Evolutionary conservation across 2,329 filamentous ascomycete genomes (phyloP).

Genomic region (Colletotrichum lupini): DNA sequence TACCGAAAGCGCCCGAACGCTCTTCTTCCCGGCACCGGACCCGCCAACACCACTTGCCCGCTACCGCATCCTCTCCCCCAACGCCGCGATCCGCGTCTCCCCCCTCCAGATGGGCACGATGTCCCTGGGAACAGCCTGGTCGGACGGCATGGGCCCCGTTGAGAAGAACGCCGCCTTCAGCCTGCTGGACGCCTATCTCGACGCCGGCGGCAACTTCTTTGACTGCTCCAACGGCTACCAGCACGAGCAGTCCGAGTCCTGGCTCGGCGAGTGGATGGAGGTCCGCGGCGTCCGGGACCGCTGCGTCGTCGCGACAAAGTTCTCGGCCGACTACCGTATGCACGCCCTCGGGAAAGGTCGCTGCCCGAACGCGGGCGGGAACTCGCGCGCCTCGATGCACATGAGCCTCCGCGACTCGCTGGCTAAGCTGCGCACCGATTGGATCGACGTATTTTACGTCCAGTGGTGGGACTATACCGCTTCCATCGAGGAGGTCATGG

Average conservation of each 20-base stretch:
- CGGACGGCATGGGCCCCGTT: slow-evolving; percentile 60
- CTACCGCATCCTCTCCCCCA: slow-evolving; percentile 59
- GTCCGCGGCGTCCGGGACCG: slow-evolving; percentile 60
- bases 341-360: slow-evolving; percentile 50
- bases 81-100: slow-evolving; percentile 61
- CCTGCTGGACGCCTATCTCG: slow-evolving; percentile 67
- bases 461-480: slow-evolving; percentile 57
- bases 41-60: neutral
- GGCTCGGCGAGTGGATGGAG: slow-evolving; percentile 69
- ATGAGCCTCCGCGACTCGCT: slow-evolving; percentile 55
- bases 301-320: slow-evolving; percentile 67
- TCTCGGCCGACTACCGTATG: slow-evolving; percentile 58
- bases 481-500: slow-evolving; percentile 55
- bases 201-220: slow-evolving; percentile 75
- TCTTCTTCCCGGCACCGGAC: neutral
- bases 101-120: slow-evolving; percentile 64
- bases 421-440: slow-evolving; percentile 55
- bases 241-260: slow-evolving; percentile 65
- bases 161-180: slow-evolving; percentile 65
- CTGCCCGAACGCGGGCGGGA: slow-evolving; percentile 55
- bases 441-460: slow-evolving; percentile 56
- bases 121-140: slow-evolving; percentile 61
- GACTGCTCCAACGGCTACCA: slow-evolving; percentile 72
- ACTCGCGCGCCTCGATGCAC: slow-evolving; percentile 52
- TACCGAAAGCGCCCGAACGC: neutral